phyloP scores from a whole-genome alignment of 805 yeast genomes.

The Candida ulmi region DNA sequence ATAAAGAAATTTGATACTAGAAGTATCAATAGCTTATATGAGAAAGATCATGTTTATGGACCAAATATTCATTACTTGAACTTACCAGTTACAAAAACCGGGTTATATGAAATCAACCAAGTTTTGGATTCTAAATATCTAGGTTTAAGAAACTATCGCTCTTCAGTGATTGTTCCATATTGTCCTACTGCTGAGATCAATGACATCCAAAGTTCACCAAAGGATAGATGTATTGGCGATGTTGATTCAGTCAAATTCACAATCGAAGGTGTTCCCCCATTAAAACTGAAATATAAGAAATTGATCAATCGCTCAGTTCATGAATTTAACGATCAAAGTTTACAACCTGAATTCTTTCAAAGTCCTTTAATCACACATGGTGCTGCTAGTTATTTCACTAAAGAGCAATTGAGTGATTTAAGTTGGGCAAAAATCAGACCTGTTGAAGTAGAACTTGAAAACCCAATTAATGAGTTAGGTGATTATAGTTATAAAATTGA shows the following conservation, averaged over 20 bases:
- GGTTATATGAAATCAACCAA: constrained; percentile 64
- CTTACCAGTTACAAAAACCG: constrained; percentile 63
- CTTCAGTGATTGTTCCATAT: constrained; percentile 58
- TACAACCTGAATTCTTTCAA: constrained; percentile 45
- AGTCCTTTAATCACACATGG: constrained; percentile 42
- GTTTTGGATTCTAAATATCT: constrained; percentile 65
- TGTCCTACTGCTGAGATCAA: constrained; percentile 72
- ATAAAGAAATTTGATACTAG: constrained; percentile 33
- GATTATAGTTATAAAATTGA: constrained; percentile 50
- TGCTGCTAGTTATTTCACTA: constrained; percentile 22
- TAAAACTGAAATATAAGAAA: constrained; percentile 52
- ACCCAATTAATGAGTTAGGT: constrained; percentile 40
- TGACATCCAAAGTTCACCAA: constrained; percentile 25
- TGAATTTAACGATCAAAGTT: constrained; percentile 33
- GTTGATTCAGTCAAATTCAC: constrained; percentile 46
- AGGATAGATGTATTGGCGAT: constrained; percentile 61
- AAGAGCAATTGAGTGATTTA: constrained; percentile 32
- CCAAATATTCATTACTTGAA: constrained; percentile 49
- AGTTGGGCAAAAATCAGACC: constrained; percentile 37
- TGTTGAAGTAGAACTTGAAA: constrained; percentile 39
- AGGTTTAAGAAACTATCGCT: constrained; percentile 52
- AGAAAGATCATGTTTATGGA: constrained; percentile 20
- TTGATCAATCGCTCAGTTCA: constrained; percentile 31
- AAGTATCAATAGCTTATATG: constrained; percentile 17
- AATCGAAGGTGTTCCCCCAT: constrained; percentile 75